phyloP scores from a whole-genome alignment of 768 basidiomycete species.

The Filobasidium floriforme region DNA sequence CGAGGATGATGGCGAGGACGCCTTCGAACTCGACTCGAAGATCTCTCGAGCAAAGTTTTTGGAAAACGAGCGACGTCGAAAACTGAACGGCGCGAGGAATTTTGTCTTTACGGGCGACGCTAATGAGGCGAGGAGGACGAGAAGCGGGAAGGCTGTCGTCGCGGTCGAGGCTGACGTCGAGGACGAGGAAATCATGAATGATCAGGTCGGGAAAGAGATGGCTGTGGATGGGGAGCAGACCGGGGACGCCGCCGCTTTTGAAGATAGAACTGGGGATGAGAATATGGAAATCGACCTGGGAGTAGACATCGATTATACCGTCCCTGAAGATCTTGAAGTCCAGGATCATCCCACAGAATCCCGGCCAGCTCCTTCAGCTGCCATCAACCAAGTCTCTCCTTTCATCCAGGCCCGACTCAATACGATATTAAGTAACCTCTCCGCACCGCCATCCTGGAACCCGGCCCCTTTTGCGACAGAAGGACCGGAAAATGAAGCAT shows the following conservation, averaged over 20 bases:
- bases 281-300: slow-evolving; percentile 17
- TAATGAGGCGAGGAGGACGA: slow-evolving; percentile 34
- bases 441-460: slow-evolving; percentile 15
- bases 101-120: slow-evolving; percentile 41
- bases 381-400: not conserved
- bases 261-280: slow-evolving; percentile 20
- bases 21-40: slow-evolving; percentile 14
- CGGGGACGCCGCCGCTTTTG: slow-evolving; percentile 26
- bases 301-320: slow-evolving; percentile 4
- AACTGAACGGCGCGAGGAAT: slow-evolving; percentile 41
- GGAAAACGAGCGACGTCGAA: slow-evolving; percentile 34
- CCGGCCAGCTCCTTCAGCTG: not conserved
- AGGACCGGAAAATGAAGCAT: slow-evolving; percentile 47
- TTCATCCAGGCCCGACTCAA: slow-evolving; percentile 2
- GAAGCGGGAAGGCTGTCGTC: slow-evolving; percentile 36
- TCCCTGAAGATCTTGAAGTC: slow-evolving; percentile 9
- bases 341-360: not conserved
- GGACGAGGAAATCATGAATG: not conserved
- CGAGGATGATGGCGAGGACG: not conserved
- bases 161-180: slow-evolving; percentile 4
- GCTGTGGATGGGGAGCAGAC: slow-evolving; percentile 20
- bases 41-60: slow-evolving; percentile 32
- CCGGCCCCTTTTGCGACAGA: slow-evolving; percentile 8
- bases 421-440: slow-evolving; percentile 5
- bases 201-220: not conserved